Conservation (phyloP, 2,329 filamentous ascomycete species). For the Trichophyton rubrum region DNA sequence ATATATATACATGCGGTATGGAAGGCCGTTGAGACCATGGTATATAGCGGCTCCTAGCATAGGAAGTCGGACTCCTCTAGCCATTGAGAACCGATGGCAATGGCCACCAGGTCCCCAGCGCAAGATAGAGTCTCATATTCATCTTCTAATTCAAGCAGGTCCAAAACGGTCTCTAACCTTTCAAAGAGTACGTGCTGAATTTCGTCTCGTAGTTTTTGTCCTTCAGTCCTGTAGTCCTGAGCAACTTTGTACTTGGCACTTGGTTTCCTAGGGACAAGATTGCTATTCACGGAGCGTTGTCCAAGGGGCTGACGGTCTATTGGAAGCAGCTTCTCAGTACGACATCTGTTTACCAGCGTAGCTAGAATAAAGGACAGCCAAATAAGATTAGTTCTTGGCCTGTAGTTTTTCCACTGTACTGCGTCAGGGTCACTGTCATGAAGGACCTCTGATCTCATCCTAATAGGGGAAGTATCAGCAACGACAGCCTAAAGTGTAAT, state of each 20-base stretch:
- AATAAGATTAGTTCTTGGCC: slow-evolving; percentile 49
- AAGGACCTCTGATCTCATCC: slow-evolving; percentile 33
- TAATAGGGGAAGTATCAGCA: slow-evolving; percentile 12
- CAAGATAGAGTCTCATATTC: slow-evolving; percentile 32
- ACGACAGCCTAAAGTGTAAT: background rate
- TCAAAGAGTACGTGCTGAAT: slow-evolving; percentile 22
- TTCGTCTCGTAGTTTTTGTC: background rate
- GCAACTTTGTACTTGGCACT: slow-evolving; percentile 1
- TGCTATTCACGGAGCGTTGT: slow-evolving; percentile 23
- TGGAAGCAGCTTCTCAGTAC: slow-evolving; percentile 14
- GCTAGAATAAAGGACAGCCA: slow-evolving; percentile 52
- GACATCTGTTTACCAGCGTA: slow-evolving; percentile 38
- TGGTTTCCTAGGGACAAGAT: background rate
- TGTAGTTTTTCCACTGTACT: slow-evolving; percentile 42
- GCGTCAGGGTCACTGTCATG: slow-evolving; percentile 27
- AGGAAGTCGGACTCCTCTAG: slow-evolving; percentile 30
- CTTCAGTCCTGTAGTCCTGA: slow-evolving; percentile 7
- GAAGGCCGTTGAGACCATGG: background rate
- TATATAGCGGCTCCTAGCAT: slow-evolving; percentile 6
- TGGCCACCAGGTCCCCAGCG: slow-evolving; percentile 32
- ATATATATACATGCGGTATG: background rate
- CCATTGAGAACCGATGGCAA: slow-evolving; percentile 33
- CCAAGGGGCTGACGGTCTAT: slow-evolving; percentile 21
- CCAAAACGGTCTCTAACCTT: slow-evolving; percentile 23
- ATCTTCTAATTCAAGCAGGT: slow-evolving; percentile 27